phyloP scores from a whole-genome alignment of 2,329 filamentous ascomycete species.

The Aspergillus puulaauensis region DNA sequence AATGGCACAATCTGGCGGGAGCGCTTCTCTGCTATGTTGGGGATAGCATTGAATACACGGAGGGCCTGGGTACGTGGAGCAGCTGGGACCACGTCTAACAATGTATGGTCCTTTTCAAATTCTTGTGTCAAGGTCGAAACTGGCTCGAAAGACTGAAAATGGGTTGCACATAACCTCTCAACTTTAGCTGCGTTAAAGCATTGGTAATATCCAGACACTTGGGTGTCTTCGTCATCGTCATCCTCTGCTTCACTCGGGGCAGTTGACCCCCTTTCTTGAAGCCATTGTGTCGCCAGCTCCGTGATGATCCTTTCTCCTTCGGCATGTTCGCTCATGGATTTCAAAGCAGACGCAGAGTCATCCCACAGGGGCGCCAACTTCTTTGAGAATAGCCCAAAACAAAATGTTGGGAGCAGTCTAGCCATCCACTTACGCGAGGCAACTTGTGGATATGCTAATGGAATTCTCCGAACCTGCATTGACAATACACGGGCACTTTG shows the following conservation, averaged over 20 bases:
- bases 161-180: slow-evolving; percentile 50
- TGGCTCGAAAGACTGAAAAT: slow-evolving; percentile 55
- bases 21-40: slow-evolving; percentile 77
- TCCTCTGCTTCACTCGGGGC: slow-evolving; percentile 23
- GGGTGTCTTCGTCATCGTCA: slow-evolving; percentile 24
- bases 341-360: slow-evolving; percentile 72
- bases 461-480: slow-evolving; percentile 82
- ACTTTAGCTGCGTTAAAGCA: slow-evolving; percentile 73
- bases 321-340: slow-evolving; percentile 69
- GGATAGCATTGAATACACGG: slow-evolving; percentile 71
- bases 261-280: slow-evolving; percentile 46
- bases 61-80: slow-evolving; percentile 73
- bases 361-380: slow-evolving; percentile 86
- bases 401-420: slow-evolving; percentile 73
- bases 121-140: slow-evolving; percentile 59
- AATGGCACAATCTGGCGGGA: slow-evolving; percentile 83
- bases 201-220: slow-evolving; percentile 63
- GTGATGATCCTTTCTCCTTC: slow-evolving; percentile 71
- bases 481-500: slow-evolving; percentile 74
- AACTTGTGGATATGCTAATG: slow-evolving; percentile 60
- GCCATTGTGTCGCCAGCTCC: slow-evolving; percentile 74
- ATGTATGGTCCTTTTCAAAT: slow-evolving; percentile 64
- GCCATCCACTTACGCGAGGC: slow-evolving; percentile 64
- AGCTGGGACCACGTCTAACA: slow-evolving; percentile 37
- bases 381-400: slow-evolving; percentile 86